Evolutionary conservation across 345 rosid genomes (phyloP).

Genomic region (Ceriops decandra): DNA sequence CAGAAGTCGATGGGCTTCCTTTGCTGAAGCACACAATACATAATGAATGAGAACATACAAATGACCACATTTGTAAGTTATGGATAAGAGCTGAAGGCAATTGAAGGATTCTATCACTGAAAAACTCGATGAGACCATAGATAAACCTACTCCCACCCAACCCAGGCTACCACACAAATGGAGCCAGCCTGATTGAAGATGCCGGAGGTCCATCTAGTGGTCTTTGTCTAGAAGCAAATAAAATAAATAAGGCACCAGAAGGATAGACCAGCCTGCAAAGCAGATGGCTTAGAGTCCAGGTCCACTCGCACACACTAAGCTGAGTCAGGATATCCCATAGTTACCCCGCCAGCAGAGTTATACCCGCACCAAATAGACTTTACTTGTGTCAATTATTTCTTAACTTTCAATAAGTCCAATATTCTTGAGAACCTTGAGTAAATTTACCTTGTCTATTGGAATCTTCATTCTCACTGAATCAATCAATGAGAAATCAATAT

Average conservation of each 20-base stretch:
- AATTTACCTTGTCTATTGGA: conserved; percentile 73
- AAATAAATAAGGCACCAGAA: neutral
- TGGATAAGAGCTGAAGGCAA: neutral
- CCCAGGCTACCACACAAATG: neutral
- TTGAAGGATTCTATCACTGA: neutral
- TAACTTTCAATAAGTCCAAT: neutral
- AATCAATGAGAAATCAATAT: conserved; percentile 72
- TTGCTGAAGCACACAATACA: conserved; percentile 33
- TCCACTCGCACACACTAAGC: neutral
- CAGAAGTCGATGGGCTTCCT: conserved; percentile 55
- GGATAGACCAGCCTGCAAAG: conserved; percentile 2
- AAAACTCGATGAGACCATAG: too few relatives aligned
- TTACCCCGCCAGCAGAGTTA: neutral
- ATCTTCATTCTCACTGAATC: conserved; percentile 77
- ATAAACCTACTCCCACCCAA: too few relatives aligned
- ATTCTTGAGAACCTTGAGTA: neutral
- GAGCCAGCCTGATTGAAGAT: neutral
- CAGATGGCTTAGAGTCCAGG: neutral
- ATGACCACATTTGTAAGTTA: neutral
- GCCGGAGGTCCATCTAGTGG: neutral
- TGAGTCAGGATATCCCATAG: neutral
- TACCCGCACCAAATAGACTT: neutral
- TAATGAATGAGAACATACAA: neutral
- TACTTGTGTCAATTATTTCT: neutral
- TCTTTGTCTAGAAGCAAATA: neutral